Conservation (phyloP, 768 basidiomycete genomes). For the Termitomyces sp. region DNA sequence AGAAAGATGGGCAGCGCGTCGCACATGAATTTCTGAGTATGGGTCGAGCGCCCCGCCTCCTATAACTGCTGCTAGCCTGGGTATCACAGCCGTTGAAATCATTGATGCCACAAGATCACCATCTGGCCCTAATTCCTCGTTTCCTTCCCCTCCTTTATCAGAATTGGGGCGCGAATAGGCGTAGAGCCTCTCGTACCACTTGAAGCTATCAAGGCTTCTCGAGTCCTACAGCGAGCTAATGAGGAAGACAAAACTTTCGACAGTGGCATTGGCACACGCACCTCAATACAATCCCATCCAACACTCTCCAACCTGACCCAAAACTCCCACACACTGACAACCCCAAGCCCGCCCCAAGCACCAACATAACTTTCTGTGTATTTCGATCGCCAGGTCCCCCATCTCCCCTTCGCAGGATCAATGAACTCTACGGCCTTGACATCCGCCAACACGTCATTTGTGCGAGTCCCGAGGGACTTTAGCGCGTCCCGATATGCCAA, state of each 20-base stretch:
- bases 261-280: conserved; percentile 23
- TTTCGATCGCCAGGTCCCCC: conserved; percentile 66
- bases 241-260: neutral
- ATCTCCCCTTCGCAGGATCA: conserved; percentile 66
- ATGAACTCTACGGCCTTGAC: conserved; percentile 81
- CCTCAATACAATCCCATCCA: conserved; percentile 86
- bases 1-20: conserved; percentile 61
- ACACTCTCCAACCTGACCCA: conserved; percentile 85
- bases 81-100: conserved; percentile 79
- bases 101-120: conserved; percentile 86
- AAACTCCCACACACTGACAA: conserved; percentile 91
- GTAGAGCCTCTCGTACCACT: conserved; percentile 78
- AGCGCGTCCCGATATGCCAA: conserved; percentile 66
- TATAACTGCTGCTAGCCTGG: conserved; percentile 67
- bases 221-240: neutral
- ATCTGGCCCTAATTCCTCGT: conserved; percentile 67
- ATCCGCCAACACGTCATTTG: conserved; percentile 64
- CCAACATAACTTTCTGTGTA: conserved; percentile 80
- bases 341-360: conserved; percentile 88
- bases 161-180: conserved; percentile 58
- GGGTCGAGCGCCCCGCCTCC: conserved; percentile 79
- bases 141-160: conserved; percentile 36
- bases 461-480: conserved; percentile 42
- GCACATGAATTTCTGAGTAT: conserved; percentile 62
- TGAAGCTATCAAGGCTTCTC: conserved; percentile 66